Conservation (phyloP, 2,329 filamentous ascomycete genomes). For the Alternaria sp. region DNA sequence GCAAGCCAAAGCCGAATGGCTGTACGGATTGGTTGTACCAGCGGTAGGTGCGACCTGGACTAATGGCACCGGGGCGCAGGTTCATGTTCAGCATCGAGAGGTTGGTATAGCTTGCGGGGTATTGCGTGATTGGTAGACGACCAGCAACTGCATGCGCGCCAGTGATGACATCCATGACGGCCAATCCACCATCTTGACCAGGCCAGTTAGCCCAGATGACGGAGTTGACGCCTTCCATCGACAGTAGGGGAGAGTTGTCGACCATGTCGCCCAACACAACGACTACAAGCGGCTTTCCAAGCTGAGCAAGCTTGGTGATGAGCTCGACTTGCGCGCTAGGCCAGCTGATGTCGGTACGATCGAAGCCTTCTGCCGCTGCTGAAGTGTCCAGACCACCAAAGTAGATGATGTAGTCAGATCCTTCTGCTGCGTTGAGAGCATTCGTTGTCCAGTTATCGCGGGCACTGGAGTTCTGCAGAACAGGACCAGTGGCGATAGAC, state of each 20-base stretch:
- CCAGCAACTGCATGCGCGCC: constrained; percentile 60
- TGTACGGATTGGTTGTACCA: constrained; percentile 63
- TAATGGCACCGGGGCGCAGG: constrained; percentile 54
- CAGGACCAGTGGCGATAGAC: constrained; percentile 27
- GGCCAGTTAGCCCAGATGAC: constrained; percentile 66
- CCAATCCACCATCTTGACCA: constrained; percentile 64
- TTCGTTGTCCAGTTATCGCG: constrained; percentile 22
- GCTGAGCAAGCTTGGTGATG: constrained; percentile 55
- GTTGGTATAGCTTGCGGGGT: constrained; percentile 59
- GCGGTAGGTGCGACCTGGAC: constrained; percentile 64
- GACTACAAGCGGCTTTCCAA: constrained; percentile 60
- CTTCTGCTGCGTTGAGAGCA: constrained; percentile 43
- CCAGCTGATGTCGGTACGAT: constrained; percentile 61
- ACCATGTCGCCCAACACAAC: constrained; percentile 60
- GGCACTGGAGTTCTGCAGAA: constrained; percentile 18
- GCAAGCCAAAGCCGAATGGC: constrained; percentile 63
- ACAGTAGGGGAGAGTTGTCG: constrained; percentile 59
- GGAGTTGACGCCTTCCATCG: constrained; percentile 57
- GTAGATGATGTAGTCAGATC: constrained; percentile 61
- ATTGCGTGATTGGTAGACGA: constrained; percentile 62
- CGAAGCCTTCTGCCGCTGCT: constrained; percentile 60
- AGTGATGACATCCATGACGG: constrained; percentile 61
- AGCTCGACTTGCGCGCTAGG: constrained; percentile 59
- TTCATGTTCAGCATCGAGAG: constrained; percentile 64
- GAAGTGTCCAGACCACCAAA: constrained; percentile 62